These are phyloP conservation scores for Ciborinia camelliae DNA, from an alignment of 2,329 filamentous ascomycete species.

Conservation along the genomic window DNA sequence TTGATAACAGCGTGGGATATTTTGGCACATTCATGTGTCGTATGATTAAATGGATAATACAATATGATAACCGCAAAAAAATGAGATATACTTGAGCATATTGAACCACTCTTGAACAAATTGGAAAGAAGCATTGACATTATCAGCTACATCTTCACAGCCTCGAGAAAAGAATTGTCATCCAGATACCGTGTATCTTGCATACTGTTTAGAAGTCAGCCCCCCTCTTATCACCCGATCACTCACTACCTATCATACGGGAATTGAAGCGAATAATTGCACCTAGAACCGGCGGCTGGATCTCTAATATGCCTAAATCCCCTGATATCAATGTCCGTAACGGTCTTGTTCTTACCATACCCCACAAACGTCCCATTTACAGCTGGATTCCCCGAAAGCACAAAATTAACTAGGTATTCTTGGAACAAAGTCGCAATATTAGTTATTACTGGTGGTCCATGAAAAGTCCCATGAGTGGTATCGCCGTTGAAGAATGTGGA, in stretches of 20 bases:
- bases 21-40: not conserved
- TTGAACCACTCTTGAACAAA: not conserved
- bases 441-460: conserved; percentile 24
- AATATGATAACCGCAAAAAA: not conserved
- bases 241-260: conserved; percentile 7
- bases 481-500: conserved; percentile 47
- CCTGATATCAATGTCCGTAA: conserved; percentile 20
- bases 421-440: conserved; percentile 38
- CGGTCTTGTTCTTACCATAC: conserved; percentile 23
- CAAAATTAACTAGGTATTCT: conserved; percentile 39
- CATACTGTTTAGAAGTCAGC: too few relatives aligned
- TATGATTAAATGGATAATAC: not conserved
- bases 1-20: not conserved
- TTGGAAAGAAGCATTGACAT: not conserved
- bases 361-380: conserved; percentile 25
- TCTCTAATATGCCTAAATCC: conserved; percentile 21
- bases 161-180: not conserved
- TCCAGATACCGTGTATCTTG: too few relatives aligned
- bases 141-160: not conserved
- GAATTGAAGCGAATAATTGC: conserved; percentile 35
- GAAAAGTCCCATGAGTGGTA: conserved; percentile 20
- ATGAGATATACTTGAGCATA: not conserved
- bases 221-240: not conserved
- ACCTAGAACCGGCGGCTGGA: conserved; percentile 33
- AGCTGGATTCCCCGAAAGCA: conserved; percentile 34